phyloP scores from a whole-genome alignment of 2,329 filamentous ascomycete genomes.

The Ramularia collo-cygni region DNA sequence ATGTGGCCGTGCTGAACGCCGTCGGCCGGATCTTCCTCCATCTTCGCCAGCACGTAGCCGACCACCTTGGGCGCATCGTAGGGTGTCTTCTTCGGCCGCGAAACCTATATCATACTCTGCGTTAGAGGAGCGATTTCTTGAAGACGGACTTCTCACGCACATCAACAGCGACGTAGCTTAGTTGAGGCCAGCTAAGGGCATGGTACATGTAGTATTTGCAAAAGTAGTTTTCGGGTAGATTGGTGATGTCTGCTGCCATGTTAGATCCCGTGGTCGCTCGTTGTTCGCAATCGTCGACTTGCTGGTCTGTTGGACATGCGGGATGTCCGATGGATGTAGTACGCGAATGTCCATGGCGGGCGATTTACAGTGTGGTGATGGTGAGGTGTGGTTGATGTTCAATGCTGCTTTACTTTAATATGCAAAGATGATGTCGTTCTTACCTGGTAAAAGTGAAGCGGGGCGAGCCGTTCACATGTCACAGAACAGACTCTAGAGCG shows the following conservation, averaged over 20 bases:
- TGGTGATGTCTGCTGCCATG: conserved; percentile 98
- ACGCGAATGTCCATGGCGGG: conserved; percentile 77
- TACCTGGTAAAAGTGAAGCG: no score
- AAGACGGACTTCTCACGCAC: conserved; percentile 29
- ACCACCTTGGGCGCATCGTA: conserved; percentile 96
- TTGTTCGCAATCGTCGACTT: no score
- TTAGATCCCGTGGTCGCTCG: no score
- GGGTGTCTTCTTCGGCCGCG: conserved; percentile 65
- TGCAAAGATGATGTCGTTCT: no score
- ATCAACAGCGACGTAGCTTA: conserved; percentile 94
- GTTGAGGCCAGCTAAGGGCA: conserved; percentile 93
- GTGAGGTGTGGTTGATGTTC: no score
- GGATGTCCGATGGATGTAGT: conserved; percentile 74
- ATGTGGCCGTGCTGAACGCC: conserved; percentile 93
- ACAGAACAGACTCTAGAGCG: no score
- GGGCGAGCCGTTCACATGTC: no score
- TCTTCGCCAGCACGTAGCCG: conserved; percentile 98
- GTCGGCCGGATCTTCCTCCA: conserved; percentile 95
- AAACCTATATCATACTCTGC: conserved; percentile 43
- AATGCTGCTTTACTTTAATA: no score
- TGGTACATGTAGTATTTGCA: conserved; percentile 99
- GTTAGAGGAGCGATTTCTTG: neutral
- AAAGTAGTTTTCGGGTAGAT: conserved; percentile 99
- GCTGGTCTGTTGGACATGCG: conserved; percentile 90
- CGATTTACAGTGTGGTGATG: no score